Evolutionary conservation across 1,139 yeast species (phyloP), one percentile per base, ranked within the genome.

Genomic region (Lipomyces yarrowii): DNA sequence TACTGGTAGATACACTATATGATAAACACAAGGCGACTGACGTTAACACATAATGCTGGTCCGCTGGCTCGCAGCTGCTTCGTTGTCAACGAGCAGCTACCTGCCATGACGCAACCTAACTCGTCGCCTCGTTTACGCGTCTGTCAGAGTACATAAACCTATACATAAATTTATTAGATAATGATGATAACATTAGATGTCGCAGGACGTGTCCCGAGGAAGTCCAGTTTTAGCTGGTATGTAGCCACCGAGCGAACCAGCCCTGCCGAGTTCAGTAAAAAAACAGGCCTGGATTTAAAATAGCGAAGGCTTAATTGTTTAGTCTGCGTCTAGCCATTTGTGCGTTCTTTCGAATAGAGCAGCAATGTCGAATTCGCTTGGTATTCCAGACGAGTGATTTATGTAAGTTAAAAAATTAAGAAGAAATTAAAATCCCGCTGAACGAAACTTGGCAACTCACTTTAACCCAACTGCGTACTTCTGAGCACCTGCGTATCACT

Each of bases 171-270:
- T 26, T 26, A 26, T 26, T 26, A 26, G 30, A 26, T n/a, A n/a
- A n/a, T 26, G 30, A 26, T 37, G 4, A n/a, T 21, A 42, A n/a
- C 48, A 15, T n/a, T 42, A 3, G 48, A 10, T 42, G 13, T 42
- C 23, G 23, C 21, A 42, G 23, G 21, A 11, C 11, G 10, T 37
- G 18, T n/a, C 18, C 10, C 18, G 23, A 42, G n/a, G 48, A 10
- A 42, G 8, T 26, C 54, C 55, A 7, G 23, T 4, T 11, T 51
- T 15, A 26, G 51, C 60, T 13, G 30, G 26, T n/a, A 55, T 67
- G 69, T 67, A 18, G 64, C 69, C 69, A 48, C 61, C 63, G 59
- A 67, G 69, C 69, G 69, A 67, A 67, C 69, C 69, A 57, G 64
- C 7, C 46, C 42, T 11, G 58, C 30, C n/a, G 26, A 18, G 21